Evolutionary conservation across 2,329 filamentous ascomycete species (phyloP).

Genomic region (Periconia macrospinosa): DNA sequence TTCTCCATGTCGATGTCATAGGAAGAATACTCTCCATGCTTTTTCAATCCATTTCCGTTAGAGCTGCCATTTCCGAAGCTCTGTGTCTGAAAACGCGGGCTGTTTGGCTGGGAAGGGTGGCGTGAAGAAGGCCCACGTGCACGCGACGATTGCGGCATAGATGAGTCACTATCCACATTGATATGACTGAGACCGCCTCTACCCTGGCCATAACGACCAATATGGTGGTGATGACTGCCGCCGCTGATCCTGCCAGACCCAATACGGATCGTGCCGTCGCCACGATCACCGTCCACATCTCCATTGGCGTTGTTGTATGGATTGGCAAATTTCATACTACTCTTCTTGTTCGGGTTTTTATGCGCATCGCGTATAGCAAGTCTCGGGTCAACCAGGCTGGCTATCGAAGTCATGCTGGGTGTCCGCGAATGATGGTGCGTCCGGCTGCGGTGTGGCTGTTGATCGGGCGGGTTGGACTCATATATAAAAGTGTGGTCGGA

Average conservation of each 20-base stretch:
- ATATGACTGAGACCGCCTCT: constrained; percentile 70
- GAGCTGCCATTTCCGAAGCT: constrained; percentile 41
- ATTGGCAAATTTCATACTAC: constrained; percentile 92
- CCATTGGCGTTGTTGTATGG: constrained; percentile 67
- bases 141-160: constrained; percentile 73
- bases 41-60: constrained; percentile 47
- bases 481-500: constrained; percentile 99
- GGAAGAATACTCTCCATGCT: constrained; percentile 63
- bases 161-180: constrained; percentile 57
- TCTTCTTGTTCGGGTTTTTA: constrained; percentile 71
- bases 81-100: constrained; percentile 59
- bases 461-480: constrained; percentile 84
- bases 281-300: constrained; percentile 47
- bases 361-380: constrained; percentile 60
- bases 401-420: constrained; percentile 83
- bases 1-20: constrained; percentile 83
- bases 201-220: constrained; percentile 75
- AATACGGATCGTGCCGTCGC: constrained; percentile 41
- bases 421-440: constrained; percentile 82
- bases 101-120: constrained; percentile 68
- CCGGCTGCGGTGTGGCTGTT: constrained; percentile 64
- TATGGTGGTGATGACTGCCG: constrained; percentile 78
- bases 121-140: constrained; percentile 61
- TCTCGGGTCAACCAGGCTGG: constrained; percentile 65
- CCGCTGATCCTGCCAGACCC: constrained; percentile 52